Percentiles rank a stretch among this genome's conserved stretches.
These are phyloP conservation scores for Alternaria gansuensis DNA, from an alignment of 2,329 filamentous ascomycete species.

Conservation along the genomic window DNA sequence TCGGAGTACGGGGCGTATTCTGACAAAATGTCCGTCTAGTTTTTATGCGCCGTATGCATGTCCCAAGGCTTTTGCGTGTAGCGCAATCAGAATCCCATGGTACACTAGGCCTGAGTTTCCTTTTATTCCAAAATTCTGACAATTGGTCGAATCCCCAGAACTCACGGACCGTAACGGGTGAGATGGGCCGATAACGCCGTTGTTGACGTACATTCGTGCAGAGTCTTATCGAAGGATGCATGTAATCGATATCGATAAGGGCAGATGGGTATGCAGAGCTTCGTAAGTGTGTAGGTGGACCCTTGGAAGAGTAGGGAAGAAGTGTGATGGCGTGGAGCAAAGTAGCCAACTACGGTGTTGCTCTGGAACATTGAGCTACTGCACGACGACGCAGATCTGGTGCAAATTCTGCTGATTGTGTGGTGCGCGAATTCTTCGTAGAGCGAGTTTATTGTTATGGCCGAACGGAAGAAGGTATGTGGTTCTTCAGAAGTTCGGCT, in stretches of 20 bases:
- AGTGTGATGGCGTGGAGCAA: conserved; percentile 15
- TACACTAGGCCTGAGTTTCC: background rate
- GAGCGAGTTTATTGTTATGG: background rate
- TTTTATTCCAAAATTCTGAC: background rate
- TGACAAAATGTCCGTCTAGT: conserved; percentile 5
- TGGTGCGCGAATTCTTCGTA: background rate
- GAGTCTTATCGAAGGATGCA: conserved; percentile 10
- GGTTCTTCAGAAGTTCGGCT: conserved; percentile 7
- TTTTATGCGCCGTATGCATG: background rate
- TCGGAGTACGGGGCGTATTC: background rate
- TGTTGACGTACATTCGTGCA: conserved; percentile 2
- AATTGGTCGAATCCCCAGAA: background rate
- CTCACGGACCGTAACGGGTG: background rate
- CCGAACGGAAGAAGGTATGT: background rate
- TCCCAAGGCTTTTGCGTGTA: background rate
- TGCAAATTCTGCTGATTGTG: background rate
- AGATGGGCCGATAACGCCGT: background rate
- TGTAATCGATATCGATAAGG: conserved; percentile 22
- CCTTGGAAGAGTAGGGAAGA: background rate
- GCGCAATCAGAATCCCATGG: background rate
- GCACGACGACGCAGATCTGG: conserved; percentile 11
- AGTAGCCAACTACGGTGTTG: background rate
- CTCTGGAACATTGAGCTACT: conserved; percentile 24
- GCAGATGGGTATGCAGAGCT: background rate
- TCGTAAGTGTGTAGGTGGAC: background rate